Percentiles rank a stretch among this genome's conserved stretches.
These are phyloP conservation scores for Fusarium dimerum DNA, from an alignment of 2,329 filamentous ascomycete genomes.

Conservation along the genomic window DNA sequence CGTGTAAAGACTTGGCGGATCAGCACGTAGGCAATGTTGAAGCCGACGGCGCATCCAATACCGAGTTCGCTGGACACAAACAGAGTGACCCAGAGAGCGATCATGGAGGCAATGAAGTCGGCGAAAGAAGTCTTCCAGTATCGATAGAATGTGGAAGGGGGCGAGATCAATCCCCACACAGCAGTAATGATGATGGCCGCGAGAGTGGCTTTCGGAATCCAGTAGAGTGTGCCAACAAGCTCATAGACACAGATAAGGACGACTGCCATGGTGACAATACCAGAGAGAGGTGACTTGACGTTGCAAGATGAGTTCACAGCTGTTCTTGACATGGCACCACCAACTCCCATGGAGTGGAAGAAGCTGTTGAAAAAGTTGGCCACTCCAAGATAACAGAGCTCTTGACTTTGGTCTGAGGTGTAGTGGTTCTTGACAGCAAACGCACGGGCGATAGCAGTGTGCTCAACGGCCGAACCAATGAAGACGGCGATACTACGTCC, in stretches of 20 bases:
- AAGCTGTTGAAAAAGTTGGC: slow-evolving; percentile 66
- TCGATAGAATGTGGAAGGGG: slow-evolving; percentile 59
- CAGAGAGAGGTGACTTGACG: slow-evolving; percentile 62
- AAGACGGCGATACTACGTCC: slow-evolving; percentile 60
- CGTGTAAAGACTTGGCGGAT: slow-evolving; percentile 58
- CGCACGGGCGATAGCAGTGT: slow-evolving; percentile 64
- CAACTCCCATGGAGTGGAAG: slow-evolving; percentile 64
- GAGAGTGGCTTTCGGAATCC: slow-evolving; percentile 67
- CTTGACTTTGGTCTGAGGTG: slow-evolving; percentile 63
- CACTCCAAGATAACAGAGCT: slow-evolving; percentile 63
- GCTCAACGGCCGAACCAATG: slow-evolving; percentile 62
- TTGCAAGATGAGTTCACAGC: slow-evolving; percentile 67
- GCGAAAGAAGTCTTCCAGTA: slow-evolving; percentile 67
- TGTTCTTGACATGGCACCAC: slow-evolving; percentile 67
- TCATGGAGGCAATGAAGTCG: slow-evolving; percentile 64
- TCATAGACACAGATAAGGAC: slow-evolving; percentile 64
- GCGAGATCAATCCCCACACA: slow-evolving; percentile 61
- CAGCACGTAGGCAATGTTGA: slow-evolving; percentile 63
- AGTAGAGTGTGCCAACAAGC: slow-evolving; percentile 62
- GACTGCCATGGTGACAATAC: slow-evolving; percentile 60
- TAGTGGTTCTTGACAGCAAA: slow-evolving; percentile 65
- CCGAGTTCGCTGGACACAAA: slow-evolving; percentile 62
- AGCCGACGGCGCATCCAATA: slow-evolving; percentile 60
- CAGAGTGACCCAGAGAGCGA: slow-evolving; percentile 65
- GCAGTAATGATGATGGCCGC: slow-evolving; percentile 68